Percentiles rank a stretch among this genome's conserved stretches.
Evolutionary conservation across 331 rosid genomes (phyloP).

Genomic region (Malus hybrid): DNA sequence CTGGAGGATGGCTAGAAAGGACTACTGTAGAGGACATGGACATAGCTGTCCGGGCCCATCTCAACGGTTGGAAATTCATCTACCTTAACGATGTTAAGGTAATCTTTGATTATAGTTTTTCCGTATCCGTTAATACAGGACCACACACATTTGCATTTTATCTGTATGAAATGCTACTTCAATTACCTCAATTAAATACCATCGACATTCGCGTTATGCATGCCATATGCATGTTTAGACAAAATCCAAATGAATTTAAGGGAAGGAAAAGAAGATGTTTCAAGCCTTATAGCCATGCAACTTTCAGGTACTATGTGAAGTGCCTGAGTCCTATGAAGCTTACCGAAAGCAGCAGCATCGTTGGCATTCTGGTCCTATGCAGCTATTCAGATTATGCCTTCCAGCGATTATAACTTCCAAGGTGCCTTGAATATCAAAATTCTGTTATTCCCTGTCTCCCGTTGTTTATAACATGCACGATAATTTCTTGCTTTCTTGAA

Average conservation of each 20-base stretch:
- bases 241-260: no score
- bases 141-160: no score
- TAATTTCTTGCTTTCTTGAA: conserved; percentile 11
- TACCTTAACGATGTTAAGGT: conserved; percentile 93
- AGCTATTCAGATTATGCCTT: conserved; percentile 80
- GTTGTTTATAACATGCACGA: background rate
- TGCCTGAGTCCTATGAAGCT: conserved; percentile 96
- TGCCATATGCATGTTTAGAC: no score
- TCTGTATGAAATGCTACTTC: no score
- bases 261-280: background rate
- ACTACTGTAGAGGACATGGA: conserved; percentile 98
- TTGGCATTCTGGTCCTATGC: conserved; percentile 99
- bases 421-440: conserved; percentile 33
- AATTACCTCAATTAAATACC: no score
- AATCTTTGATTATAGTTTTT: conserved; percentile 1
- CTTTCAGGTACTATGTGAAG: conserved; percentile 82
- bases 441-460: background rate
- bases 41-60: conserved; percentile 96
- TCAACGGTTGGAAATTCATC: conserved; percentile 89
- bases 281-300: conserved; percentile 1
- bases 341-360: conserved; percentile 97
- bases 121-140: background rate
- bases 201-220: no score
- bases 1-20: conserved; percentile 98
- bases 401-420: conserved; percentile 78